Evolutionary conservation across 2,329 filamentous ascomycete genomes (phyloP), one percentile per base, ranked within the genome.

Genomic region (Thelonectria olida): DNA sequence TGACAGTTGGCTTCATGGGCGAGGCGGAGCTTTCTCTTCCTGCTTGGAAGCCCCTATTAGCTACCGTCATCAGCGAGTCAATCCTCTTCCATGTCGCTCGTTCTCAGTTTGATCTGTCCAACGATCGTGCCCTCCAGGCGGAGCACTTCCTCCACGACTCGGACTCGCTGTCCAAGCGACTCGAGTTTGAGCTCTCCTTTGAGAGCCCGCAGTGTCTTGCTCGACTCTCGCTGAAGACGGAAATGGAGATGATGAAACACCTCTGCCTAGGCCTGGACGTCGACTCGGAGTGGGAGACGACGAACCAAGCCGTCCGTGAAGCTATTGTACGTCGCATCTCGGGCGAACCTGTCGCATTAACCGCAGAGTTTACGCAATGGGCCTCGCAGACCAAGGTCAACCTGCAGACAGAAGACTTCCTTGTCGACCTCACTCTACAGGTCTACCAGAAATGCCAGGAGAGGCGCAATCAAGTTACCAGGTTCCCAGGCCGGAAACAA

Each of bases 161-260:
- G 2, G 44, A 34, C 4, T 9, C 17, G 20, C 22, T 64, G 22
- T 64, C 58, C 7, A 57, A 58, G 31, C 58, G 61, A 12, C 61
- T 64, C 13, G 48, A 64, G 22, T 55, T 61, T 20, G 61, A 64
- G 45, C 49, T 64, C 10, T 52, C 58, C 2, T 53, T 44, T 4
- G 53, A 58, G 17, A 54, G 47, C 44, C 31, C 54, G 3, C 61
- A 61, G 45, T 19, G 23, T 9, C 47, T 61, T 13, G 48, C 44
- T 13, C 53, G 53, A 13, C 19, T 64, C 6, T 51, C 58, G 27
- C 61, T 61, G 13, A 61, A 50, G 44, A 64, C 61, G 3, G 61
- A 64, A 44, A 61, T 54, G 49, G 47, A 61, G 27, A 19, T 64
- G 31, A 64, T 64, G 61, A 57, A 41, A 23, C 61, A 64, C 25